Base-by-base conservation (phyloP, 495 filamentous ascomycete species). In the Hypoxylon intermedium region DNA sequence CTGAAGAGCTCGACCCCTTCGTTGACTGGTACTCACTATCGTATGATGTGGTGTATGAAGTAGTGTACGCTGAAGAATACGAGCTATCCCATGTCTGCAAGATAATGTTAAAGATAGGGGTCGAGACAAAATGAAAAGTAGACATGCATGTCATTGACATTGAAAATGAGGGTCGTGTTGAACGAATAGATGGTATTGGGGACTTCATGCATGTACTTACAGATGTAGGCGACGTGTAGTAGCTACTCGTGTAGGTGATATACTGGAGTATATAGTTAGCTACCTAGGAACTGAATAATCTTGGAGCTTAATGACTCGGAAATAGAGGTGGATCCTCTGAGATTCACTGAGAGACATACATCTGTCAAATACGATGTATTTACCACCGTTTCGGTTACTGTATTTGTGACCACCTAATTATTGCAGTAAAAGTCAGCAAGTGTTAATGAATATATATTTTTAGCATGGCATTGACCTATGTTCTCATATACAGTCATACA, bases 181-280 rank as follows among this genome's bases (percentile, higher is more conserved):
- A n/a, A n/a, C n/a, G n/a, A n/a, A n/a, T n/a, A n/a, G n/a, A n/a
- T n/a, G n/a, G n/a, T n/a, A n/a, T n/a, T n/a, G n/a, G n/a, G n/a
- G 11, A 38, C 36, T 38, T 15, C 6, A 19, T 20, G n/a, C n/a
- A n/a, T n/a, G n/a, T n/a, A 48, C 54, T 36, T 34, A 50, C 54
- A 24, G 54, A 15, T 9, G 16, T 36, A 44, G 20, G 18, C 21
- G 46, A 50, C 20, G 28, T 41, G 23, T 46, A 60, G 12, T 9
- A 6, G 16, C 30, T 52, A 2, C 15, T 26, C 3, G 21, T 26
- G 12, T 28, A 40, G 12, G 15, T 53, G 31, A 31, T 47, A 47
- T 60, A 60, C 56, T 60, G 28, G 31, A 38, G 15, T 24, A 9
- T 1, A 52, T 13, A 40, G 48, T 60, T 53, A 60, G 56, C 12